Evolutionary conservation across 441 rosid species (phyloP).

Genomic region (Eutrema salsugineum): DNA sequence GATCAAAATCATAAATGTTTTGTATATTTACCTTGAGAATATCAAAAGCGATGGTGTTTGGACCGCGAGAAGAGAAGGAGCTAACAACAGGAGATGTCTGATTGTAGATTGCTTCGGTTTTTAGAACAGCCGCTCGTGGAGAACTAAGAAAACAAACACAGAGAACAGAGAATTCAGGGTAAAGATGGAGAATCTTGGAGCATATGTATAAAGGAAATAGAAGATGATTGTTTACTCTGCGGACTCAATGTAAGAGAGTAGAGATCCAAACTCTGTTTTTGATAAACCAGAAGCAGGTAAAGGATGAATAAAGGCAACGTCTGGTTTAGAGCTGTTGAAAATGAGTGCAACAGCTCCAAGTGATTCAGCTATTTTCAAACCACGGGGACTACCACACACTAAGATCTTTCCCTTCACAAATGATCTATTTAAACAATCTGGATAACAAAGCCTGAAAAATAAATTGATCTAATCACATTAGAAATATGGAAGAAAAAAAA

Average conservation of each 20-base stretch:
- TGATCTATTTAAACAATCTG: conserved; percentile 7
- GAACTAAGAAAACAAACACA: background rate
- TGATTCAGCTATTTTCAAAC: background rate
- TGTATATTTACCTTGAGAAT: conserved; percentile 14
- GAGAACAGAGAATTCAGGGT: background rate
- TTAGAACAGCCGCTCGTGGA: background rate
- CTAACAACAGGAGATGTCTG: conserved; percentile 1
- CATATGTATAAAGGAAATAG: background rate
- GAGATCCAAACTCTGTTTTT: background rate
- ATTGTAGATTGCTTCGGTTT: conserved; percentile 10
- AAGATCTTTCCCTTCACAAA: conserved; percentile 34
- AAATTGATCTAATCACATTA: background rate
- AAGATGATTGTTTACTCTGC: conserved; percentile 14
- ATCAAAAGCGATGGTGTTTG: conserved; percentile 12
- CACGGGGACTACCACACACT: background rate
- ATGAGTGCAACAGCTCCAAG: conserved; percentile 34
- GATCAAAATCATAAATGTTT: background rate
- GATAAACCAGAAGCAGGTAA: conserved; percentile 27
- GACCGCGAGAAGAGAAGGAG: conserved; percentile 29
- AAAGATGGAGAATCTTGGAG: background rate
- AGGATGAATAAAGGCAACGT: background rate
- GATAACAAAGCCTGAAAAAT: conserved; percentile 7
- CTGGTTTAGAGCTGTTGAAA: background rate
- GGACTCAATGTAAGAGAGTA: conserved; percentile 28
- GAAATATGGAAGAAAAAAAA: background rate